Percentiles rank a stretch among this genome's conserved stretches.
These are phyloP conservation scores for Plasmodium reichenowi DNA, from an alignment of 169 alveolate species.

Conservation along the genomic window DNA sequence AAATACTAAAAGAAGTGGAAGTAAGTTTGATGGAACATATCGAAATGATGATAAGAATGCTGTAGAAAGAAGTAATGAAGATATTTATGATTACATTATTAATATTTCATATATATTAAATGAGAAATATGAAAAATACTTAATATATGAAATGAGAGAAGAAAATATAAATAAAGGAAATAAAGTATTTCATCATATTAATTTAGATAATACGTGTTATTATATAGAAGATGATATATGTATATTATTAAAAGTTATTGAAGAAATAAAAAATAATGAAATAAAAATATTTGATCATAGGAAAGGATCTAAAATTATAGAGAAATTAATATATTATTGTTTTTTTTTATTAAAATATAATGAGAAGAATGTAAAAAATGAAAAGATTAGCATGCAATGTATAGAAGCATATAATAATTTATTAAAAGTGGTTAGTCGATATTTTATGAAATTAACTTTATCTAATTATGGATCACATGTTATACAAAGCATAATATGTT, in stretches of 20 bases:
- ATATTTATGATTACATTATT: slow-evolving; percentile 39
- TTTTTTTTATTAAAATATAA: slow-evolving; percentile 65
- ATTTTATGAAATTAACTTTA: slow-evolving; percentile 23
- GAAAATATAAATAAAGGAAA: slow-evolving; percentile 73
- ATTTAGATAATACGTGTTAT: slow-evolving; percentile 27
- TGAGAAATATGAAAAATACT: slow-evolving; percentile 75
- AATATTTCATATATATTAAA: slow-evolving; percentile 68
- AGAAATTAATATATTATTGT: slow-evolving; percentile 60
- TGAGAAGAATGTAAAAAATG: slow-evolving; percentile 37
- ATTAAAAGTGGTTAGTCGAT: background rate
- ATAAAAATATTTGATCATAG: slow-evolving; percentile 15
- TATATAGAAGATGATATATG: slow-evolving; percentile 68
- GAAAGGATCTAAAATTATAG: slow-evolving; percentile 61
- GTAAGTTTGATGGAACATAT: background rate
- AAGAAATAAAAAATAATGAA: slow-evolving; percentile 54
- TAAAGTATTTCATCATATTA: slow-evolving; percentile 20
- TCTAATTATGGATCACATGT: slow-evolving; percentile 61
- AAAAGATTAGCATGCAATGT: slow-evolving; percentile 63
- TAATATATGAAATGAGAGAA: slow-evolving; percentile 59
- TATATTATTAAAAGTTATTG: slow-evolving; percentile 41
- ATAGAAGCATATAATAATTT: slow-evolving; percentile 48
- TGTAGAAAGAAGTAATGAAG: background rate
- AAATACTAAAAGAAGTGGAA: background rate
- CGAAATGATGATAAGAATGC: too few species aligned
- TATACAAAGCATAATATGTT: slow-evolving; percentile 47